Evolutionary conservation across 2,329 filamentous ascomycete species (phyloP), one percentile per base, ranked within the genome.

Genomic region (Exserohilum turcica): DNA sequence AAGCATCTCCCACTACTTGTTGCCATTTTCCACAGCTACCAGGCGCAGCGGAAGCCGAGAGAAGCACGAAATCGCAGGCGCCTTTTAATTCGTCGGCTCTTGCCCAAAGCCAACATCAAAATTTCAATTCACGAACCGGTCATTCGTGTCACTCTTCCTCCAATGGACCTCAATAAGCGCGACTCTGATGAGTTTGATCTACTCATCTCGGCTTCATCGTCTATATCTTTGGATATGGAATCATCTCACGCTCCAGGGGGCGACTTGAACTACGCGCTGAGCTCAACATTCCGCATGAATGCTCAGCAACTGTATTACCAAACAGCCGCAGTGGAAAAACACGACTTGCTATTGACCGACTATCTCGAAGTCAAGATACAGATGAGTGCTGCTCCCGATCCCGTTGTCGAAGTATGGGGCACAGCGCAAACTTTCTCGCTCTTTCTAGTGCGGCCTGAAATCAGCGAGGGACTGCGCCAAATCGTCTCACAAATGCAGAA

Each of bases 61-160:
- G 64, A 64, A 32, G 49, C 57, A 13, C 62, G 57, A n/a, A 64
- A 68, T 33, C 67, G 64, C 48, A 92, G 68, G 48, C 68, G 71
- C 62, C 82, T 86, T 48, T 78, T 99, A 29, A 88, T 99, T 27
- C 96, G 93, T 12, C 86, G 91, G n/a, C 82, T 97, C 3, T 80
- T 99, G 7, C 94, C 94, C 1, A 97, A 97, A 77, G 90, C 93
- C 0, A 96, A 84, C 66, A 89, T 97, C 74, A 99, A 97, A 70
- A 86, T 97, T 35, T 97, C 94, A 0, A 89, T 99, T 76, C 94
- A 99, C 68, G 94, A 99, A 71, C 94, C 94, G 1, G 95, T 99
- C 13, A 74, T 97, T 58, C 87, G 95, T 63, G 92, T 99, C 59
- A 86, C 92, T 6, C 79, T 99, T 4, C 92, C 92, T 5, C 87